Conservation (phyloP, 106 monocot species). For the Phalaenopsis aphrodite region DNA sequence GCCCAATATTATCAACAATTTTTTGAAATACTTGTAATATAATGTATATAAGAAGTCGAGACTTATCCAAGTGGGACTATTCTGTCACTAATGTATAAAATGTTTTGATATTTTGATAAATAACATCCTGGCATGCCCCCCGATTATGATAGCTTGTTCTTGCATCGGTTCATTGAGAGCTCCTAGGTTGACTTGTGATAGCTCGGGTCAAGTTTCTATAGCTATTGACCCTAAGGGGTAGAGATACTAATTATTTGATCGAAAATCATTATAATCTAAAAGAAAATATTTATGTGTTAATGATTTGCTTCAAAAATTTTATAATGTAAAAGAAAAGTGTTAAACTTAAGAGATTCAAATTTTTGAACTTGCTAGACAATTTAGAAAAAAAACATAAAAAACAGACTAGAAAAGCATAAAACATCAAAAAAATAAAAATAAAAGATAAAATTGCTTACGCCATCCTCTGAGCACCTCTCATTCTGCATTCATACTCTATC, state of each 20-base stretch:
- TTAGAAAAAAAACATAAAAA: not conserved
- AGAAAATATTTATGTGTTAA: not conserved
- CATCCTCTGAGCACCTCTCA: conserved; percentile 98
- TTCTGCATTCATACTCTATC: conserved; percentile 95
- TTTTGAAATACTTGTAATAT: not conserved
- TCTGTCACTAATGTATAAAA: too few relatives aligned
- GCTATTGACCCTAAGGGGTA: not conserved
- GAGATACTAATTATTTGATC: not conserved
- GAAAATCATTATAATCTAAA: not conserved
- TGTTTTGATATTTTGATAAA: too few relatives aligned
- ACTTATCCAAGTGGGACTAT: too few relatives aligned
- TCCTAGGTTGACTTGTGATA: not conserved
- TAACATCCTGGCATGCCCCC: too few relatives aligned
- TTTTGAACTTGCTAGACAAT: not conserved
- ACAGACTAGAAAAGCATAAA: not conserved
- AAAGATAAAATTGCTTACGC: conserved; percentile 53
- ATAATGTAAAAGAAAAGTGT: not conserved
- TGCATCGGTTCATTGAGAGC: not conserved
- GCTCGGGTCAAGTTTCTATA: not conserved
- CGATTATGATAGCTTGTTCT: not conserved
- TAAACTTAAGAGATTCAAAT: not conserved
- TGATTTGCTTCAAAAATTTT: not conserved
- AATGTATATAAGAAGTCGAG: not conserved
- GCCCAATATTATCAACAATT: not conserved
- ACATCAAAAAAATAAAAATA: not conserved